These are phyloP conservation scores for Sporisorium graminicola DNA, from an alignment of 1,284 basidiomycete genomes.

Conservation along the genomic window DNA sequence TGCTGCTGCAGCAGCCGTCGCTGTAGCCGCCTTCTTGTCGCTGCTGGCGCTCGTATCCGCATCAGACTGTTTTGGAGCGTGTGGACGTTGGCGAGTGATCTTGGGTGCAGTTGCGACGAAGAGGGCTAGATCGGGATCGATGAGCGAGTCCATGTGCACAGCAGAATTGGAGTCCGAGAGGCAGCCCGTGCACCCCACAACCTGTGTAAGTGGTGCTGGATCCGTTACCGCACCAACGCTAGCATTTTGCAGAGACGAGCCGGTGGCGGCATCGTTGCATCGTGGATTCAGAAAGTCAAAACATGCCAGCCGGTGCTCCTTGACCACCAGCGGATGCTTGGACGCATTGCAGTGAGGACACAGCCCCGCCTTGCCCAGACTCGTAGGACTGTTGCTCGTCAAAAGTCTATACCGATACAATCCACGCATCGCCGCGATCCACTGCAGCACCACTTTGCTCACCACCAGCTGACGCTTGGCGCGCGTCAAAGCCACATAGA, in stretches of 20 bases:
- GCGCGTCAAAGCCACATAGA: conserved; percentile 62
- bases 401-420: conserved; percentile 34
- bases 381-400: conserved; percentile 24
- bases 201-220: conserved; percentile 16
- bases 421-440: conserved; percentile 57
- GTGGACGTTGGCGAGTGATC: conserved; percentile 38
- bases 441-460: conserved; percentile 41
- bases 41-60: neutral
- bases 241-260: neutral
- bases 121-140: conserved; percentile 27
- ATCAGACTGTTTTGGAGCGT: conserved; percentile 18
- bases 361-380: conserved; percentile 23
- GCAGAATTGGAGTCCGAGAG: conserved; percentile 14
- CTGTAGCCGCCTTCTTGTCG: neutral
- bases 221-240: neutral
- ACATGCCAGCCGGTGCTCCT: conserved; percentile 28
- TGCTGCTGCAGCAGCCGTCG: neutral
- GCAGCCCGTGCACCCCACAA: conserved; percentile 33
- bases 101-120: conserved; percentile 40
- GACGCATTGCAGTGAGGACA: conserved; percentile 34
- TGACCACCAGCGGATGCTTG: conserved; percentile 35
- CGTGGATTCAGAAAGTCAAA: conserved; percentile 46
- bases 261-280: conserved; percentile 10
- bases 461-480: conserved; percentile 55
- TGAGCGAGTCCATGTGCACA: conserved; percentile 13